Percentiles rank a stretch among this genome's conserved stretches.
phyloP scores from a whole-genome alignment of 495 filamentous ascomycete genomes.

The Jackrogersella minutella region DNA sequence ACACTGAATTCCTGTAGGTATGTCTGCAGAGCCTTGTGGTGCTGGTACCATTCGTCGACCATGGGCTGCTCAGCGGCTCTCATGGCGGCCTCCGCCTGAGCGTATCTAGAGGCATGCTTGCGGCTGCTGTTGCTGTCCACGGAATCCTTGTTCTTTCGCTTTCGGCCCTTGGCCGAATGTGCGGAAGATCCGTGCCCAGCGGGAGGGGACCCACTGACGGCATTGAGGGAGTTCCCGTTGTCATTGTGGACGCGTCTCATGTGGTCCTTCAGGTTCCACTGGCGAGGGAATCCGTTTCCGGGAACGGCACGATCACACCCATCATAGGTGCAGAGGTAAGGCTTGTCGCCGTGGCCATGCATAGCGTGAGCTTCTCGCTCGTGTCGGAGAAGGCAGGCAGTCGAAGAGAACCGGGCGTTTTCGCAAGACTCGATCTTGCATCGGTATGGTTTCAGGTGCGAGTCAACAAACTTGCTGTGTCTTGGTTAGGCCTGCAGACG shows the following conservation, averaged over 20 bases:
- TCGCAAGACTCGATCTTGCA: constrained; percentile 84
- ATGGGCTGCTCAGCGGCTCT: constrained; percentile 46
- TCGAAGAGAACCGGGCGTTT: constrained; percentile 86
- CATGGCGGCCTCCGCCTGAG: constrained; percentile 42
- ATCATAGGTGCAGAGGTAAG: constrained; percentile 82
- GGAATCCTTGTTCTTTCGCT: constrained; percentile 59
- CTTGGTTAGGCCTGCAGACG: constrained; percentile 47
- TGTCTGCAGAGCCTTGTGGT: constrained; percentile 55
- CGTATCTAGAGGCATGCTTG: constrained; percentile 51
- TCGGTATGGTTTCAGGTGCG: constrained; percentile 90
- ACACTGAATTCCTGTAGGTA: constrained; percentile 52
- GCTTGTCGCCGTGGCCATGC: constrained; percentile 92
- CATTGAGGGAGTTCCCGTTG: constrained; percentile 53
- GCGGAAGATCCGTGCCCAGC: constrained; percentile 43
- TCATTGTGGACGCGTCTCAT: constrained; percentile 94
- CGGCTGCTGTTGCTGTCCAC: constrained; percentile 51
- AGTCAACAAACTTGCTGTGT: constrained; percentile 90
- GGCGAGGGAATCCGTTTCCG: constrained; percentile 87
- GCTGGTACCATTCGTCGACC: constrained; percentile 57
- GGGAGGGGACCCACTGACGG: constrained; percentile 46
- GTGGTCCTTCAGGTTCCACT: constrained; percentile 94
- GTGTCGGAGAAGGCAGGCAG: constrained; percentile 91
- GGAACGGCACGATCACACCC: constrained; percentile 82
- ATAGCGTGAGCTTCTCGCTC: constrained; percentile 94
- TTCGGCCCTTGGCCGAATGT: constrained; percentile 54